These are phyloP conservation scores for Naganishia albida DNA, from an alignment of 1,284 basidiomycete species.

Conservation along the genomic window DNA sequence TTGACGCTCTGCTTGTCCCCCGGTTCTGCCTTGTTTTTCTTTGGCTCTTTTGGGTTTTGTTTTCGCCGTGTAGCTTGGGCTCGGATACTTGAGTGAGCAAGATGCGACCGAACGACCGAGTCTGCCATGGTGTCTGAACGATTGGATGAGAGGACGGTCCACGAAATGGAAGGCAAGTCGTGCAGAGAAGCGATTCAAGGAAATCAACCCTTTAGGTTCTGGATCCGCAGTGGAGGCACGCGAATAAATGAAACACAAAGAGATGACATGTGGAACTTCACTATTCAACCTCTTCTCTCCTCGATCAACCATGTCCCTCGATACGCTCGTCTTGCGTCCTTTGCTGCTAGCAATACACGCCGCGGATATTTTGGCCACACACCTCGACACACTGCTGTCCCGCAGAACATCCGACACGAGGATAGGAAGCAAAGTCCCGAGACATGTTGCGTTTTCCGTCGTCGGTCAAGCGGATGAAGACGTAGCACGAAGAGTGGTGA, in stretches of 20 bases:
- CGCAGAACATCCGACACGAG: not conserved
- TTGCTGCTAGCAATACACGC: slow-evolving; percentile 16
- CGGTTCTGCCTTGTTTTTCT: not conserved
- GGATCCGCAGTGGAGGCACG: not conserved
- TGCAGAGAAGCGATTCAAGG: no score
- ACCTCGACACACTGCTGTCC: not conserved
- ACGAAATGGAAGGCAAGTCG: not conserved
- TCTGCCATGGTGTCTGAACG: not conserved
- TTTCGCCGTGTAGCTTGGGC: slow-evolving; percentile 24
- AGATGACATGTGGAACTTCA: not conserved
- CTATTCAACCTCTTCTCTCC: not conserved
- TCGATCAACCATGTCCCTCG: slow-evolving; percentile 9
- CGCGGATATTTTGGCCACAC: slow-evolving; percentile 10
- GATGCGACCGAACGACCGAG: slow-evolving; percentile 25
- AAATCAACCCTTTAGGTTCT: not conserved
- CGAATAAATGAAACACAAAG: not conserved
- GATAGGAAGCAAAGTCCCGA: slow-evolving; percentile 13
- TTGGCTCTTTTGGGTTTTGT: not conserved
- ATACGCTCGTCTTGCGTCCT: slow-evolving; percentile 11
- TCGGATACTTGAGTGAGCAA: slow-evolving; percentile 32
- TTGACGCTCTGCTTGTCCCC: slow-evolving; percentile 24
- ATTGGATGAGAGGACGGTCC: not conserved
- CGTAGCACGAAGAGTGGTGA: not conserved
- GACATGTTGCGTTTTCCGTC: slow-evolving; percentile 37
- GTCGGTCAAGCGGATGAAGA: slow-evolving; percentile 4